phyloP scores from a whole-genome alignment of 257 asterid species.

The Nyctanthes arbortristis region DNA sequence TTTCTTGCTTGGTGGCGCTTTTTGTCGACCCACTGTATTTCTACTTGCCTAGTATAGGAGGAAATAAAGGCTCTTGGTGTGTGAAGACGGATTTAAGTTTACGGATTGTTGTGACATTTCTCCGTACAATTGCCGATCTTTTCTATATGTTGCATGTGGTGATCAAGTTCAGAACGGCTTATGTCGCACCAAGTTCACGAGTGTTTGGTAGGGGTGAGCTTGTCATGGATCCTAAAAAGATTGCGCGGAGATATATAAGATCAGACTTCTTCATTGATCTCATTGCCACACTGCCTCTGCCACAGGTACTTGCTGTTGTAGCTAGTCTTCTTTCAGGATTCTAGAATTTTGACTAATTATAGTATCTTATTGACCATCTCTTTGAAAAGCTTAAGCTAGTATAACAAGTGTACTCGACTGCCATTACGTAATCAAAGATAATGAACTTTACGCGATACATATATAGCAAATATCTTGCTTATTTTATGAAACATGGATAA shows the following conservation, averaged over 20 bases:
- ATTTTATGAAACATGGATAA: neutral
- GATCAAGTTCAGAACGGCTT: slow-evolving; percentile 89
- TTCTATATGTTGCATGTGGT: slow-evolving; percentile 80
- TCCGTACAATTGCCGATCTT: slow-evolving; percentile 84
- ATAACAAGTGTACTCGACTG: neutral
- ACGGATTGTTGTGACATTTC: slow-evolving; percentile 75
- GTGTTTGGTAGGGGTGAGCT: slow-evolving; percentile 99
- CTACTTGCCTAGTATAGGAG: slow-evolving; percentile 78
- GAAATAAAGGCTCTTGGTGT: slow-evolving; percentile 60
- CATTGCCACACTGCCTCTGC: slow-evolving; percentile 86
- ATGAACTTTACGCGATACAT: neutral
- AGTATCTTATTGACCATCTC: neutral
- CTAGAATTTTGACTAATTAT: neutral
- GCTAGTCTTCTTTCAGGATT: neutral
- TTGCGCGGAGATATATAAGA: slow-evolving; percentile 69
- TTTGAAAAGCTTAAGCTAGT: neutral
- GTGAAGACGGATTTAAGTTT: slow-evolving; percentile 69
- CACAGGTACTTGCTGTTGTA: slow-evolving; percentile 62
- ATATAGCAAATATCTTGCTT: neutral
- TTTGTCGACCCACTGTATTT: slow-evolving; percentile 87
- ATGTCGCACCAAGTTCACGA: slow-evolving; percentile 89
- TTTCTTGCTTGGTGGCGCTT: slow-evolving; percentile 81
- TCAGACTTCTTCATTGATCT: slow-evolving; percentile 84
- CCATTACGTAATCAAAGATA: neutral
- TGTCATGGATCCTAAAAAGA: slow-evolving; percentile 89